Base-by-base conservation (phyloP, 2,329 filamentous ascomycete genomes). In the Fonsecaea multimorphosa region DNA sequence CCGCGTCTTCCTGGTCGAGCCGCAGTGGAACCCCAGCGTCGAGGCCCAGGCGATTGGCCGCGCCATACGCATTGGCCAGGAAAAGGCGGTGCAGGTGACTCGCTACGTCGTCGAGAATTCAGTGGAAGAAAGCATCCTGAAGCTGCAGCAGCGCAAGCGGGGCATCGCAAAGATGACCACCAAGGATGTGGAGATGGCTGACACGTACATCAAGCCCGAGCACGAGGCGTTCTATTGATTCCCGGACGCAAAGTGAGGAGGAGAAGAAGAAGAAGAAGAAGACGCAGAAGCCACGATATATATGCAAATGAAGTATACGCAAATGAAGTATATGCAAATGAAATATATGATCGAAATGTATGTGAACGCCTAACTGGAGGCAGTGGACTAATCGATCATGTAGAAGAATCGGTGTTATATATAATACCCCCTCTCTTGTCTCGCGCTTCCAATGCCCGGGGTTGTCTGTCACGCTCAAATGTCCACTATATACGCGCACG, bases 11-110 rank as follows among this genome's bases (percentile, higher is more conserved):
- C 79, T 86, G 2, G 73, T 85, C 0, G 84, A 86, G 57, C 79
- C 82, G 0, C 84, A 86, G 29, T 86, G 84, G 83, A 86, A 86
- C 44, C 84, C 83, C 0, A 80, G 78, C 1, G 79, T 84, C 0
- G 84, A 86, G 64, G 79, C 78, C 12, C 84, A 86, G 61, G 84
- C 84, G 0, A 80, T 86, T 12, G 82, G 78, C 0, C 75, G 84
- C 11, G 82, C 81, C 0, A 73, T 84, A 2, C 78, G 84, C 0
- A 73, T 86, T 0, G 81, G 82, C 0, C 84, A 86, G 64, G 69
- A 73, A 1, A 68, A 77, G 4, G 60, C 78, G 9, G 53, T 58
- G 12, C 29, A 16, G 19, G 44, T 58, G 16, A 58, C 31, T 14
- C 56, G 53, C 34, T 58, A 64, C 27, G 19, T 58, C 22, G 44